Evolutionary conservation across 2,329 filamentous ascomycete species (phyloP), one percentile per base, ranked within the genome.

Genomic region (Akanthomyces dipterigenus): DNA sequence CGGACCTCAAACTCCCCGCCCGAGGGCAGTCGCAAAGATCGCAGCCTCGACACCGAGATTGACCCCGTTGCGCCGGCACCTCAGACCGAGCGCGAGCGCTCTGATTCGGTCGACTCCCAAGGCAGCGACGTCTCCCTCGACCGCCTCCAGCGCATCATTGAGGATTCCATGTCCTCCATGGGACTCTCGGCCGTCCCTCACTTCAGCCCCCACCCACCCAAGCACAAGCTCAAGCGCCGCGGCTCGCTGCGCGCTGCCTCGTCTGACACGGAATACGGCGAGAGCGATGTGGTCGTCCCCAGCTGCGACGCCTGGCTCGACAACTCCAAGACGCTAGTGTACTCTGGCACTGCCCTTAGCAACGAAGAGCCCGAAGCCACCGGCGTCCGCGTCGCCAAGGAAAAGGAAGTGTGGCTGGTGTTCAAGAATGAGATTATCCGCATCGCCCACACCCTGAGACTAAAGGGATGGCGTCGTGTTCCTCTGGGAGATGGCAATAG

Each of bases 361-460:
- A 76, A 77, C 18, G 78, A 80, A 50, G 78, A 81, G 36, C 62
- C 50, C 40, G 56, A 63, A 38, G 60, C 70, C 3, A 72, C 77
- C 5, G 71, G 76, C 3, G 70, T 75, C 49, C 78, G 76, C 62
- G 79, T 80, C 43, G 80, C 83, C 36, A 91, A 89, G 70, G 90
- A 93, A 63, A 83, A 80, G 46, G 87, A 90, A 70, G 87, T 87
- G 3, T 97, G 93, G 95, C 71, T 84, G n/a, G 79, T 74, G 9
- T 99, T 97, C 81, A 97, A 97, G 73, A 88, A 87, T 63, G 93
- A 99, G 71, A 95, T 98, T 64, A 83, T 98, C 60, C 89, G 92
- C 42, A 81, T 98, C 62, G 82, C 91, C 0, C 95, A 98, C 73
- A 99, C 95, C 0, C 78, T 99, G 57, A 86, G 87, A 58, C 82